These are phyloP conservation scores for Aegle marmelos DNA, from an alignment of 345 rosid genomes.

Conservation along the genomic window DNA sequence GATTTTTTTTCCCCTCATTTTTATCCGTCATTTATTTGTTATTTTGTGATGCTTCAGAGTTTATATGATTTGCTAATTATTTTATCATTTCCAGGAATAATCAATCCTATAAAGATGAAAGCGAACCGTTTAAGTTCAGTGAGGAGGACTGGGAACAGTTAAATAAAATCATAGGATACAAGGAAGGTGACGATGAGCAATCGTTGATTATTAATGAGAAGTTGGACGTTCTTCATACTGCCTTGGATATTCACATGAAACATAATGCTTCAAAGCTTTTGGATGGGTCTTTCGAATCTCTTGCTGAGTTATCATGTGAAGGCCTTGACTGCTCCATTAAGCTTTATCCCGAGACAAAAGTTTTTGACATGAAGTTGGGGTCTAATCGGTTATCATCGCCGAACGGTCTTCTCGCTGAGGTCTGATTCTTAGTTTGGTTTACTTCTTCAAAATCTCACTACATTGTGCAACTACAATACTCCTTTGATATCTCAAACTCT, in stretches of 20 bases:
- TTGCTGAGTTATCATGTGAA: constrained; percentile 91
- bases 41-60: too few species aligned
- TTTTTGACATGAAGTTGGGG: constrained; percentile 75
- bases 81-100: too few species aligned
- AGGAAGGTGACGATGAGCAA: constrained; percentile 65
- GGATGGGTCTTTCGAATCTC: constrained; percentile 54
- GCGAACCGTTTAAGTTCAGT: constrained; percentile 53
- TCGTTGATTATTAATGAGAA: constrained; percentile 42
- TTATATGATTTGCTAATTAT: too few species aligned
- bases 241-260: constrained; percentile 81
- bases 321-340: constrained; percentile 69
- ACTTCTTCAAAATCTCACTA: not conserved
- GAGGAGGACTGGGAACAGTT: constrained; percentile 94
- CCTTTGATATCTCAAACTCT: constrained; percentile 10
- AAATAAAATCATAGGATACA: constrained; percentile 84
- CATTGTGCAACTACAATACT: constrained; percentile 14
- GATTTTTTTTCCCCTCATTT: too few species aligned
- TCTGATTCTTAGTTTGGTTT: constrained; percentile 20
- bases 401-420: constrained; percentile 93
- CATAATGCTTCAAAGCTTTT: constrained; percentile 92
- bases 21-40: too few species aligned
- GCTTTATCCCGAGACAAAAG: constrained; percentile 91
- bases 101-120: too few species aligned
- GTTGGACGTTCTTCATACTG: constrained; percentile 67
- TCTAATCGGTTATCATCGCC: constrained; percentile 92